These are phyloP conservation scores for Pleurotus giganteus DNA, from an alignment of 768 basidiomycete genomes.

Conservation along the genomic window DNA sequence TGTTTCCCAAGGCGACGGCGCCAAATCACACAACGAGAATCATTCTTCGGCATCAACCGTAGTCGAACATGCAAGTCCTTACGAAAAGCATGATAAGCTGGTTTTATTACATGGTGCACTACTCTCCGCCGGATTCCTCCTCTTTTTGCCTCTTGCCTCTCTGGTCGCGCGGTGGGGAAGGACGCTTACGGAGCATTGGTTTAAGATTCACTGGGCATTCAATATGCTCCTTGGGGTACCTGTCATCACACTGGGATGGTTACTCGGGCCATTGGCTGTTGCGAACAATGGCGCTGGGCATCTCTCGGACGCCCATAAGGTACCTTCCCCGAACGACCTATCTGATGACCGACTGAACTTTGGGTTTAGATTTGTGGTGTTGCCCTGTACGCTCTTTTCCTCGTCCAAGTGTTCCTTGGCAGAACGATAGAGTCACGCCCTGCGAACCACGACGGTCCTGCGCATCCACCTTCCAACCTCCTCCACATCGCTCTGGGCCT, in stretches of 20 bases:
- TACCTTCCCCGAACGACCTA: slow-evolving; percentile 12
- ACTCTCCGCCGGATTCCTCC: slow-evolving; percentile 51
- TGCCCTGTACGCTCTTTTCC: slow-evolving; percentile 47
- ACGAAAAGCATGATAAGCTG: slow-evolving; percentile 34
- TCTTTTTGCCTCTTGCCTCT: slow-evolving; percentile 52
- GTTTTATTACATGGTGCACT: slow-evolving; percentile 54
- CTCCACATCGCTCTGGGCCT: slow-evolving; percentile 55
- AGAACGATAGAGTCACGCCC: slow-evolving; percentile 41
- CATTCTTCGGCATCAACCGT: background rate
- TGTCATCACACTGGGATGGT: slow-evolving; percentile 45
- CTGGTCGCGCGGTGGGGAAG: slow-evolving; percentile 55
- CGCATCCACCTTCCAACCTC: slow-evolving; percentile 54
- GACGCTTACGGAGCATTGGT: slow-evolving; percentile 51
- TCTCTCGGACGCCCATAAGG: slow-evolving; percentile 50
- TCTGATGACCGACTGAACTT: background rate
- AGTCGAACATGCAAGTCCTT: background rate
- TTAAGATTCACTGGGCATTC: slow-evolving; percentile 50
- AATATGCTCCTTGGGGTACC: slow-evolving; percentile 50
- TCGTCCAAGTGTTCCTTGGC: slow-evolving; percentile 52
- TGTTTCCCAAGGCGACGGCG: background rate
- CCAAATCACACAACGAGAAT: background rate
- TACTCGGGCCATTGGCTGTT: slow-evolving; percentile 47
- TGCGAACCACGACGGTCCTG: slow-evolving; percentile 28
- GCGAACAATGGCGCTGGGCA: slow-evolving; percentile 39
- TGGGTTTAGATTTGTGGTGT: slow-evolving; percentile 46